Evolutionary conservation across 164 flowering plant species (phyloP).

Genomic region (Annona squamosa): DNA sequence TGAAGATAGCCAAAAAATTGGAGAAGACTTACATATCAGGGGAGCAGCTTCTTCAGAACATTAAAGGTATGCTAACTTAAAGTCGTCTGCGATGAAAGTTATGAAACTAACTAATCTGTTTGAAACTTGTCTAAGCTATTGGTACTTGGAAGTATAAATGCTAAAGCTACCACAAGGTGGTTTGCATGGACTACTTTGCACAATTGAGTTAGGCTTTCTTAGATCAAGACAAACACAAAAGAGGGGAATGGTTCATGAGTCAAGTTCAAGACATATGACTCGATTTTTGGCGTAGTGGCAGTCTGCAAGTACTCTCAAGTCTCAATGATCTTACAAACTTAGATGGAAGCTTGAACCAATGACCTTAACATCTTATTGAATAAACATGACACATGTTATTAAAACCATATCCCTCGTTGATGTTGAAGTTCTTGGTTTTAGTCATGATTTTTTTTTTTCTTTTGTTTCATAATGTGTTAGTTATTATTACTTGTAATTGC

Average conservation of each 20-base stretch:
- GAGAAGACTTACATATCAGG: conserved; percentile 49
- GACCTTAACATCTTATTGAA: too few relatives aligned
- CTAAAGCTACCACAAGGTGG: too few relatives aligned
- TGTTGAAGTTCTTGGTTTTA: background rate
- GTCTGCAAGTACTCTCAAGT: background rate
- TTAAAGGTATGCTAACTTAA: conserved; percentile 36
- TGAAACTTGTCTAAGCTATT: background rate
- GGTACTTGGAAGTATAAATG: too few relatives aligned
- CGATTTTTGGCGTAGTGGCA: background rate
- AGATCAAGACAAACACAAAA: background rate
- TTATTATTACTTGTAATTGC: conserved; percentile 3
- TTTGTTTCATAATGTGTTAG: background rate
- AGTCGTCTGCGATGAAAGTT: background rate
- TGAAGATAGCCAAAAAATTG: conserved; percentile 61
- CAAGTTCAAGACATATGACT: background rate
- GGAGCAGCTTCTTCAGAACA: conserved; percentile 52
- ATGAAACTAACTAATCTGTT: background rate
- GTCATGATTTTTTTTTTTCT: background rate
- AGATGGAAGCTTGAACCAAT: too few relatives aligned
- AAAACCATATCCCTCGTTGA: too few relatives aligned
- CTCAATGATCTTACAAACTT: too few relatives aligned
- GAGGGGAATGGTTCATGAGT: background rate
- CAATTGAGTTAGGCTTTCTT: background rate
- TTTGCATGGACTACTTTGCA: background rate
- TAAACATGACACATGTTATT: too few relatives aligned